Evolutionary conservation across 805 yeast species (phyloP).

Genomic region (Yarrowia osloensis): DNA sequence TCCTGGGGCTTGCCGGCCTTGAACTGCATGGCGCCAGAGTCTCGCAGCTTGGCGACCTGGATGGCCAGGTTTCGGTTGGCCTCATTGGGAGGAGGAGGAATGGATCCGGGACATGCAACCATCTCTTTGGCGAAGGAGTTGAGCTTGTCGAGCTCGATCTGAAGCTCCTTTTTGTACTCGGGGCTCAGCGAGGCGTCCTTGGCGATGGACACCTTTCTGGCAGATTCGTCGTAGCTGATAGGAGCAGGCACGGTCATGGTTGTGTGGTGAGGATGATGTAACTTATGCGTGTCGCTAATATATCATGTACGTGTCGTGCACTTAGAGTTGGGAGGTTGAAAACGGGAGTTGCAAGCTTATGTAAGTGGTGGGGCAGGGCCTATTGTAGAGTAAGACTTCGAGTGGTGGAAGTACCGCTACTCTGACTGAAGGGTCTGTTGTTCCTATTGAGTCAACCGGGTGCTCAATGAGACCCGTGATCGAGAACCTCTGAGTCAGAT

Average conservation of each 20-base stretch:
- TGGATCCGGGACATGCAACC: conserved; percentile 39
- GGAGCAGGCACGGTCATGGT: conserved; percentile 32
- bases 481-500: too few relatives aligned
- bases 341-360: conserved; percentile 1
- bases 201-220: conserved; percentile 34
- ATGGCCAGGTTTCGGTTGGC: conserved; percentile 37
- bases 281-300: conserved; percentile 21
- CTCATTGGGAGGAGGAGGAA: conserved; percentile 44
- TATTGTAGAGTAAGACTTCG: too few relatives aligned
- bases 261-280: not conserved
- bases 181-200: conserved; percentile 31
- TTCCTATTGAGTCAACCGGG: too few relatives aligned
- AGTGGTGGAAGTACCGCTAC: too few relatives aligned
- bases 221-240: conserved; percentile 36
- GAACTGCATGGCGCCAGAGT: conserved; percentile 41
- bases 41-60: conserved; percentile 43
- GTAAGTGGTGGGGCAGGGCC: not conserved
- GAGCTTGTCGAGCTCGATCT: conserved; percentile 37
- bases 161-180: conserved; percentile 35
- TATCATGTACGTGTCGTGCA: conserved; percentile 17
- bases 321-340: conserved; percentile 19
- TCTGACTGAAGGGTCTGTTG: too few relatives aligned
- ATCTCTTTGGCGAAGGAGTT: conserved; percentile 42
- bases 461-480: too few relatives aligned
- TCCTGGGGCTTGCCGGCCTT: conserved; percentile 40